These are phyloP conservation scores for Rhodamnia rubescens DNA, from an alignment of 345 rosid species.

Conservation along the genomic window DNA sequence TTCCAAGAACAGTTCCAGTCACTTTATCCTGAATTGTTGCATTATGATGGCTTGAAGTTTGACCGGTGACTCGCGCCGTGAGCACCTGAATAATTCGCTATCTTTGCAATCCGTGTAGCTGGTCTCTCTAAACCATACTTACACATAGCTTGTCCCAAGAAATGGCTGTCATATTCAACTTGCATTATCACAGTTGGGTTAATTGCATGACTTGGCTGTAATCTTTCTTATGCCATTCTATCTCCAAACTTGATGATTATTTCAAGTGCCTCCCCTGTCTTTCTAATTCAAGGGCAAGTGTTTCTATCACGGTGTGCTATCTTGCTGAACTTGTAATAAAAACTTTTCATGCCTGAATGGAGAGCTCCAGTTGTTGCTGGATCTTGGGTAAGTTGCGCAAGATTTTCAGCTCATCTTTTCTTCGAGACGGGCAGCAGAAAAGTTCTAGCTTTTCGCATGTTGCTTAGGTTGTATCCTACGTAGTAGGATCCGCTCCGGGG, in stretches of 20 bases:
- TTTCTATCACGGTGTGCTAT: background rate
- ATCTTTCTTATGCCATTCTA: background rate
- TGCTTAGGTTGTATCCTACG: background rate
- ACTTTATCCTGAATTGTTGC: conserved; percentile 71
- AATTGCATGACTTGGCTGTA: background rate
- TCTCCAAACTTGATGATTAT: background rate
- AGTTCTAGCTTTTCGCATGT: background rate
- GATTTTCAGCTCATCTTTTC: background rate
- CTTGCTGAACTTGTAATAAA: background rate
- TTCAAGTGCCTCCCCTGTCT: background rate
- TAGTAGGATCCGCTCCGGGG: background rate
- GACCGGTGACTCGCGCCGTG: background rate
- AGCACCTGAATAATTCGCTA: background rate
- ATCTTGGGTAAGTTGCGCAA: background rate
- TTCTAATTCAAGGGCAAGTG: background rate
- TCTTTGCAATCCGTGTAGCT: background rate
- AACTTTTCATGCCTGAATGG: background rate
- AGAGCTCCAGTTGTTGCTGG: background rate
- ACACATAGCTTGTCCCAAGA: background rate
- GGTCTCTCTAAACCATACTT: background rate
- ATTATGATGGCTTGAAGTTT: conserved; percentile 50
- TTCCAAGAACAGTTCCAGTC: conserved; percentile 40
- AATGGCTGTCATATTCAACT: background rate
- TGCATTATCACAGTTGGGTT: background rate
- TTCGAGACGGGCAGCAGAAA: background rate